Percentiles rank a stretch among this genome's conserved stretches.
Conservation (phyloP, 2,329 filamentous ascomycete genomes). For the Aspergillus versicolor region DNA sequence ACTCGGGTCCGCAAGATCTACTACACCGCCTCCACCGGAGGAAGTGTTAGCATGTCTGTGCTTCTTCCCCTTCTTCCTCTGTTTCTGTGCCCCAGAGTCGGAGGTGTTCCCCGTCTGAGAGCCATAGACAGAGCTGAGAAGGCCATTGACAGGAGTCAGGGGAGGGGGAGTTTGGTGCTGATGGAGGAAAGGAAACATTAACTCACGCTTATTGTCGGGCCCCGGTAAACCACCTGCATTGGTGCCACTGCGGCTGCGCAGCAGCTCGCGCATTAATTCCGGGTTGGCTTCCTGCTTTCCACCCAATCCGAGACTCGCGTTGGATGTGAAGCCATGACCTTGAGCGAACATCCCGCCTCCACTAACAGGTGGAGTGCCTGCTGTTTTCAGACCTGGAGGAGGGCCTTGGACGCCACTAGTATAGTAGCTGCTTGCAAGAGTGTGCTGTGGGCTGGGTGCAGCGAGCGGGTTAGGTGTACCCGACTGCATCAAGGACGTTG, state of each 20-base stretch:
- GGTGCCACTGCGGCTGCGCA: slow-evolving; percentile 65
- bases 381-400: slow-evolving; percentile 91
- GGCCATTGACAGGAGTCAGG: slow-evolving; percentile 88
- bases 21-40: slow-evolving; percentile 99
- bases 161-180: slow-evolving; percentile 83
- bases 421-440: slow-evolving; percentile 69
- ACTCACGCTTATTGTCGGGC: slow-evolving; percentile 98
- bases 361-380: slow-evolving; percentile 83
- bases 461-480: slow-evolving; percentile 38
- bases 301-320: slow-evolving; percentile 63
- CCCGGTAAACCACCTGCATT: slow-evolving; percentile 66
- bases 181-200: slow-evolving; percentile 88
- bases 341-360: slow-evolving; percentile 85
- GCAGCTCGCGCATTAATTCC: slow-evolving; percentile 78
- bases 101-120: slow-evolving; percentile 81
- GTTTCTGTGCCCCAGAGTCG: slow-evolving; percentile 85
- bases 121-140: slow-evolving; percentile 89
- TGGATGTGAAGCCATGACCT: slow-evolving; percentile 73
- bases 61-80: slow-evolving; percentile 99
- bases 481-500: slow-evolving; percentile 43
- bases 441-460: slow-evolving; percentile 39
- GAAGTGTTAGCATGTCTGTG: slow-evolving; percentile 99
- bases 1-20: slow-evolving; percentile 99
- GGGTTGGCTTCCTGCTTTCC: slow-evolving; percentile 70
- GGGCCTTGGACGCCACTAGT: slow-evolving; percentile 84